A percentile compares a stretch with the other conserved stretches of the same genome.
phyloP scores from a whole-genome alignment of 116 monocot species.

The Cymodocea nodosa region DNA sequence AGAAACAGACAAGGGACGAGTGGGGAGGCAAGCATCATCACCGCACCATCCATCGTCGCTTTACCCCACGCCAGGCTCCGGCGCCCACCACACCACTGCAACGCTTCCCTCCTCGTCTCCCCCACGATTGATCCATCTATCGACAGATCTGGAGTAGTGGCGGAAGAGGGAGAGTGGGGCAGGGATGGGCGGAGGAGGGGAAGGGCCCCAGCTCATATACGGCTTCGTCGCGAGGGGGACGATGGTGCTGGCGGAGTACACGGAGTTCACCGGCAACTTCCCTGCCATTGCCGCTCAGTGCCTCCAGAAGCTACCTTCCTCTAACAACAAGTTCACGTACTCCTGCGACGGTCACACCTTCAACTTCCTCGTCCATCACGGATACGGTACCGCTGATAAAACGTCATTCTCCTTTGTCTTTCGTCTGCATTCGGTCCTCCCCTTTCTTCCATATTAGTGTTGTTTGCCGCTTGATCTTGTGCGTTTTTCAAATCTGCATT shows the following conservation, averaged over 20 bases:
- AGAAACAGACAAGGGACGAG: too few species aligned
- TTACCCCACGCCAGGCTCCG: too few species aligned
- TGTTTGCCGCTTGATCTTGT: background rate
- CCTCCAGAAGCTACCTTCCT: conserved; percentile 75
- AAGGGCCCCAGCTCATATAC: conserved; percentile 49
- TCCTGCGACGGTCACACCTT: conserved; percentile 84
- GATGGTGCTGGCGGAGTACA: conserved; percentile 80
- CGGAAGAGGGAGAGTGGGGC: background rate
- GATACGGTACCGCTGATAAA: conserved; percentile 38
- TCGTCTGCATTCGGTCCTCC: background rate
- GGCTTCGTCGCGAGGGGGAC: conserved; percentile 89
- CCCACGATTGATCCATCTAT: too few species aligned
- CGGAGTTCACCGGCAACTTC: conserved; percentile 92
- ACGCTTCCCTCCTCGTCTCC: too few species aligned
- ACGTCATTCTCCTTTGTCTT: background rate
- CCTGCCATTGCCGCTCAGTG: conserved; percentile 82
- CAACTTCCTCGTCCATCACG: conserved; percentile 77
- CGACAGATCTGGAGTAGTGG: too few species aligned
- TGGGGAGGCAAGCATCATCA: too few species aligned
- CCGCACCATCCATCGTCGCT: too few species aligned
- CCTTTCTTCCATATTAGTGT: background rate
- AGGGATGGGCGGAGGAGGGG: conserved; percentile 14
- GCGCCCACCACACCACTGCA: too few species aligned
- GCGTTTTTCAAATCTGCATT: too few species aligned
- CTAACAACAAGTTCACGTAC: conserved; percentile 66